Percentiles rank a stretch among this genome's conserved stretches.
Conservation (phyloP, 495 filamentous ascomycete species). For the Aspergillus avenaceus region DNA sequence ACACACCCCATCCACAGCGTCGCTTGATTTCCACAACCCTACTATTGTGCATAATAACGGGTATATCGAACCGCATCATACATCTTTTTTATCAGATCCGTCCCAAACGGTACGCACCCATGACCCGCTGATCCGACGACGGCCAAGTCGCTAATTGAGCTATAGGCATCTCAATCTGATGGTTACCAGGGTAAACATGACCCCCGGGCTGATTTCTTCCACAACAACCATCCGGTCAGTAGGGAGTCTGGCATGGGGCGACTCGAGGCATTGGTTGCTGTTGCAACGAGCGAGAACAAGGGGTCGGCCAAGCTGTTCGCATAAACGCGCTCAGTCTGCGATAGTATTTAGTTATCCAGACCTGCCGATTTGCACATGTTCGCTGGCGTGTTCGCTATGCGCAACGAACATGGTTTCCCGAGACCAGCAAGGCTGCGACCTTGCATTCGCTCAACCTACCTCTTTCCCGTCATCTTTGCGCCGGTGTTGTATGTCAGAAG, state of each 20-base stretch:
- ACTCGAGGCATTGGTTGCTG: constrained; percentile 81
- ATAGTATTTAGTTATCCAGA: background rate
- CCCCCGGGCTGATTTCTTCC: constrained; percentile 27
- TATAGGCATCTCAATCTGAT: constrained; percentile 38
- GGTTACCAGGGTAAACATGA: constrained; percentile 32
- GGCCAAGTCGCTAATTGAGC: constrained; percentile 36
- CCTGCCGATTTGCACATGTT: background rate
- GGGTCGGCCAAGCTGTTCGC: constrained; percentile 44
- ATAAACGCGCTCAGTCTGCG: constrained; percentile 11
- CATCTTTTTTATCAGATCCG: constrained; percentile 38
- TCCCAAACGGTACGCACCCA: constrained; percentile 38
- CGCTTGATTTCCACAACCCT: constrained; percentile 58
- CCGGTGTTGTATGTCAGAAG: constrained; percentile 13
- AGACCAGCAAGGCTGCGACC: background rate
- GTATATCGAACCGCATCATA: constrained; percentile 51
- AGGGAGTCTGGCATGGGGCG: constrained; percentile 57
- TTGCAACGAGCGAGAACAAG: constrained; percentile 79
- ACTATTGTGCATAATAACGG: constrained; percentile 64
- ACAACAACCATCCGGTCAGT: constrained; percentile 18
- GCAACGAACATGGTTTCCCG: background rate
- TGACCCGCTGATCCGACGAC: constrained; percentile 25
- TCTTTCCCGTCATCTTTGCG: constrained; percentile 7
- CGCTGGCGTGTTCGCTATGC: no score
- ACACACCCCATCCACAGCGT: constrained; percentile 59
- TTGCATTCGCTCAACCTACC: constrained; percentile 6